A percentile compares a stretch with the other conserved stretches of the same genome.
These are phyloP conservation scores for Angomonas ambiguus DNA, from an alignment of 208 protist species.

Conservation along the genomic window DNA sequence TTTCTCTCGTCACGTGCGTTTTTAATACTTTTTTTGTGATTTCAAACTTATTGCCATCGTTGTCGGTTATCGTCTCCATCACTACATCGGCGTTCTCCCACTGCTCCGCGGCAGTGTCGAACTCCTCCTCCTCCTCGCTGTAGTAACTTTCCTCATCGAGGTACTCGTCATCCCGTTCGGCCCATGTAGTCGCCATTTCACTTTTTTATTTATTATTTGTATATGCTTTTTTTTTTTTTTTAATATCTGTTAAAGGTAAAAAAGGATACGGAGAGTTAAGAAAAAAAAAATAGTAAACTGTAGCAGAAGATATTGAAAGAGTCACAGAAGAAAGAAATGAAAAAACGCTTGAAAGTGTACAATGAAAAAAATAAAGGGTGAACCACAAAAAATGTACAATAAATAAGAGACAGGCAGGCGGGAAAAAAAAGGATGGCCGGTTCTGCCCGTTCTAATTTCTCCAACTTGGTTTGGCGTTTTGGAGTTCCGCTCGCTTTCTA, in stretches of 20 bases:
- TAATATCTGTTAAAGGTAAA: conserved; percentile 3
- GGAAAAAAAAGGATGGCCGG: not conserved
- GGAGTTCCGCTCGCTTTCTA: conserved; percentile 18
- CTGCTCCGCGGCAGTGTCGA: conserved; percentile 24
- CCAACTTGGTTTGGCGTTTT: conserved; percentile 28
- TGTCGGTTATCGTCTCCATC: conserved; percentile 31
- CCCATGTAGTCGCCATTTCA: conserved; percentile 41
- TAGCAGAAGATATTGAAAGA: conserved; percentile 2
- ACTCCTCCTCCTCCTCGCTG: conserved; percentile 32
- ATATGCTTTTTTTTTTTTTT: conserved; percentile 15
- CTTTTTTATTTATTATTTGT: conserved; percentile 9
- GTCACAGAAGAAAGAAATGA: conserved; percentile 7
- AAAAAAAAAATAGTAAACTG: conserved; percentile 1
- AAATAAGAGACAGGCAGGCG: not conserved
- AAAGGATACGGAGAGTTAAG: conserved; percentile 9
- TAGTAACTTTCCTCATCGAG: conserved; percentile 26
- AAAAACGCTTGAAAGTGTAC: not conserved
- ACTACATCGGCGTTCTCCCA: conserved; percentile 72
- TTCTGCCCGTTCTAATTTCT: conserved; percentile 14
- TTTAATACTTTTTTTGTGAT: conserved; percentile 40
- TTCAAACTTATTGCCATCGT: conserved; percentile 40
- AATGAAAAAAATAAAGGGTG: not conserved
- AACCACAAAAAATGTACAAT: not conserved
- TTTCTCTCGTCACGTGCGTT: conserved; percentile 29
- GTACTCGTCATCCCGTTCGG: conserved; percentile 53